These are phyloP conservation scores for Trichoderma virens DNA, from an alignment of 495 filamentous ascomycete genomes.

Conservation along the genomic window DNA sequence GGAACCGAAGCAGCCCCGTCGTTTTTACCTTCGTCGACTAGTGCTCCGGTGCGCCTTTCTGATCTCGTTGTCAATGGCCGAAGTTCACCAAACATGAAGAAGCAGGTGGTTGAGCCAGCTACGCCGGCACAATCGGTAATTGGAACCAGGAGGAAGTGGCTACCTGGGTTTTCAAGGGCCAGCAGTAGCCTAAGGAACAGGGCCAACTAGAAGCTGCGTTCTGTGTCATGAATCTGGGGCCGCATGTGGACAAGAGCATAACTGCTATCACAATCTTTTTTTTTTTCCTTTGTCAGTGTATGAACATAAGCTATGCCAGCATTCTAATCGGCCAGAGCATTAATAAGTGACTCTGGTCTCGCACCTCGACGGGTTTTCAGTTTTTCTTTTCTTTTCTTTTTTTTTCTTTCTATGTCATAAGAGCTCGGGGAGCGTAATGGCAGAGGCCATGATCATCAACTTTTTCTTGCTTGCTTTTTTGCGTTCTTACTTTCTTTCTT, in stretches of 20 bases:
- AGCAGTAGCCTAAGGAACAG: conserved; percentile 25
- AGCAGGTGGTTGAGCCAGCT: conserved; percentile 7
- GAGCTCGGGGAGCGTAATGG: background rate
- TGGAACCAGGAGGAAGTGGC: conserved; percentile 30
- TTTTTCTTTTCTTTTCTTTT: background rate
- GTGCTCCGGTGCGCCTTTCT: background rate
- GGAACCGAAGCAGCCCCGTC: background rate
- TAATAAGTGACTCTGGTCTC: background rate
- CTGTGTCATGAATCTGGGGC: background rate
- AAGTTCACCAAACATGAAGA: conserved; percentile 6
- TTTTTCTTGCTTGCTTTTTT: background rate
- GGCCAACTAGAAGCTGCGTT: conserved; percentile 16
- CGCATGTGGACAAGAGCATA: background rate
- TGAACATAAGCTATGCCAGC: background rate
- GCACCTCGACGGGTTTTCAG: background rate
- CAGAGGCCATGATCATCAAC: background rate
- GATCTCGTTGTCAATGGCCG: background rate
- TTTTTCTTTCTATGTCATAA: background rate
- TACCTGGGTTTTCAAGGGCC: conserved; percentile 26
- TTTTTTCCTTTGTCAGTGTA: conserved; percentile 4
- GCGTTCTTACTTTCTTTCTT: background rate
- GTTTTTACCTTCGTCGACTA: background rate
- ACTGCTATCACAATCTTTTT: background rate
- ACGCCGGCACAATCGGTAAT: conserved; percentile 14
- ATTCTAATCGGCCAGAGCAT: background rate